A percentile compares a stretch with the other conserved stretches of the same genome.
These are phyloP conservation scores for Cryptococcus floricola DNA, from an alignment of 1,284 basidiomycete genomes.

Conservation along the genomic window DNA sequence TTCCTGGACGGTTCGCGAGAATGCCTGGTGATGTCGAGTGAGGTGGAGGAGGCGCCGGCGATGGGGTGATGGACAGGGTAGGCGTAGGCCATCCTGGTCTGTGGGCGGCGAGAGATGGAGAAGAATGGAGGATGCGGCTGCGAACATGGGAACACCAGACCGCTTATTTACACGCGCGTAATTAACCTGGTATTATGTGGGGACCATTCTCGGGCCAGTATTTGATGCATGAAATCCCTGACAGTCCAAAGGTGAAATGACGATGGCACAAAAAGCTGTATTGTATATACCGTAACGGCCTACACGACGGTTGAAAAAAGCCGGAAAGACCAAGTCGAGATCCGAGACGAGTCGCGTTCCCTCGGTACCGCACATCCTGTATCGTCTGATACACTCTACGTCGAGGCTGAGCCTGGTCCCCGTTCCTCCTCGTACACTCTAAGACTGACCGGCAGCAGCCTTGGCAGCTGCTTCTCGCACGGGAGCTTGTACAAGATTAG, in stretches of 20 bases:
- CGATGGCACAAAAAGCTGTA: too few species aligned
- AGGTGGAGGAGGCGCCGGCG: conserved; percentile 4
- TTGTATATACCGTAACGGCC: too few species aligned
- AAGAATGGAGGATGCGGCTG: background rate
- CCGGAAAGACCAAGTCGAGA: background rate
- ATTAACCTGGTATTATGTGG: too few species aligned
- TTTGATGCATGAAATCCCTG: too few species aligned
- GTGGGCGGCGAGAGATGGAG: background rate
- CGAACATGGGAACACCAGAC: too few species aligned
- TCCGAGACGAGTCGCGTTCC: background rate
- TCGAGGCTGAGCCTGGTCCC: too few species aligned
- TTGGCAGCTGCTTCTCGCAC: conserved; percentile 25
- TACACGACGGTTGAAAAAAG: background rate
- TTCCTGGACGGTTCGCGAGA: conserved; percentile 11
- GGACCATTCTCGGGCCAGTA: too few species aligned
- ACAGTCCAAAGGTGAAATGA: too few species aligned
- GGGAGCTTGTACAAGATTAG: conserved; percentile 12
- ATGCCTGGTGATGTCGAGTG: background rate
- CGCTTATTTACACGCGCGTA: too few species aligned
- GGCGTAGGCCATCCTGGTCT: conserved; percentile 33
- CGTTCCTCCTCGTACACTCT: too few species aligned
- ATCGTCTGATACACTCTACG: background rate
- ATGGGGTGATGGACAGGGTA: conserved; percentile 16
- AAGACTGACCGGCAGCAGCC: background rate
- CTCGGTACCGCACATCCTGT: background rate